These are phyloP conservation scores for Pseudogymnoascus sp. DNA, from an alignment of 2,329 filamentous ascomycete genomes.

Conservation along the genomic window DNA sequence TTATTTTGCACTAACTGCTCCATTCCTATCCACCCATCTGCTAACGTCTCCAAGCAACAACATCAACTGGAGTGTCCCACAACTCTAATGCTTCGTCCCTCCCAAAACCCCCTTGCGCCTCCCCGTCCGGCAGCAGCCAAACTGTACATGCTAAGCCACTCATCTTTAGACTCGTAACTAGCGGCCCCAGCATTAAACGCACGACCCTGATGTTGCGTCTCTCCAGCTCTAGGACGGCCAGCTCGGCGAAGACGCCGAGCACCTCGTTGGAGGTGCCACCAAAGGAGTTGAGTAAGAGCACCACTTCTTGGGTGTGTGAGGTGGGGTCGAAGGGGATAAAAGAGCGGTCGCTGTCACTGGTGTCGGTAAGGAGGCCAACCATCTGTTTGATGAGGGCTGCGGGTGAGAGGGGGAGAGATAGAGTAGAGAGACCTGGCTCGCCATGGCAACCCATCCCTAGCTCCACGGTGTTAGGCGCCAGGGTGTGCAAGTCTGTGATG, in stretches of 20 bases:
- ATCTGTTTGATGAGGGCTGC: constrained; percentile 19
- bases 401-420: constrained; percentile 20
- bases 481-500: constrained; percentile 19
- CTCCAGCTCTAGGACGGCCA: constrained; percentile 20
- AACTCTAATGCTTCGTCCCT: constrained; percentile 17
- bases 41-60: constrained; percentile 21
- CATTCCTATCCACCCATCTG: neutral
- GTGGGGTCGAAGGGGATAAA: constrained; percentile 20
- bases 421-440: constrained; percentile 14
- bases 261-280: constrained; percentile 23
- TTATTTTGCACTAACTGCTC: neutral
- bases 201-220: constrained; percentile 15
- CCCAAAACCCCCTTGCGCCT: constrained; percentile 15
- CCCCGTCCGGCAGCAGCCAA: constrained; percentile 18
- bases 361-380: constrained; percentile 19
- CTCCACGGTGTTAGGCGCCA: constrained; percentile 17
- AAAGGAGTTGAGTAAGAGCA: constrained; percentile 20
- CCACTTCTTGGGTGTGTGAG: constrained; percentile 15
- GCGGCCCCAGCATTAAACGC: constrained; percentile 20
- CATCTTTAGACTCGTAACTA: constrained; percentile 24
- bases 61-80: constrained; percentile 21
- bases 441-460: constrained; percentile 10
- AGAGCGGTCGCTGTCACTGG: constrained; percentile 17
- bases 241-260: constrained; percentile 20
- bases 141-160: constrained; percentile 22